Evolutionary conservation across 805 yeast genomes (phyloP).

Genomic region (Candida caryicola): DNA sequence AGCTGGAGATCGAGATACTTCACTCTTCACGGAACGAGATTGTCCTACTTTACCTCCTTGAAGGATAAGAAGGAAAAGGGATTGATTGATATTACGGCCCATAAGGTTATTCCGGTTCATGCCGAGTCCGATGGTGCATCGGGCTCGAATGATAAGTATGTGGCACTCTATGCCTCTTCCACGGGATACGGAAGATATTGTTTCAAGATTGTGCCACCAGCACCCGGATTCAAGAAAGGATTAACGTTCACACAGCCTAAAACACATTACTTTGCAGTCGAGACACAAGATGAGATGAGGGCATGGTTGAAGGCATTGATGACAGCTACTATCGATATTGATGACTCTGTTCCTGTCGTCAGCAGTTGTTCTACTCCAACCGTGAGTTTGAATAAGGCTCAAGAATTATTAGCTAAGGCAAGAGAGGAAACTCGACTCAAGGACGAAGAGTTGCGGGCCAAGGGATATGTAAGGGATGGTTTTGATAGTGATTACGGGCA

Average conservation of each 20-base stretch:
- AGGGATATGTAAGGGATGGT: slow-evolving; percentile 31
- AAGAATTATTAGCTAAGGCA: slow-evolving; percentile 78
- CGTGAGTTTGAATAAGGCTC: slow-evolving; percentile 81
- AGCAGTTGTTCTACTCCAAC: slow-evolving; percentile 96
- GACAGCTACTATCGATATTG: slow-evolving; percentile 95
- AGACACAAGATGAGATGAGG: slow-evolving; percentile 86
- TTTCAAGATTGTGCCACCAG: slow-evolving; percentile 93
- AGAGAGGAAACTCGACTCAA: slow-evolving; percentile 67
- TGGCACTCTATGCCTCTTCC: slow-evolving; percentile 86
- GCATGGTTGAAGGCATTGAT: slow-evolving; percentile 92
- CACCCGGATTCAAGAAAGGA: slow-evolving; percentile 94
- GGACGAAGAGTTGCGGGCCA: slow-evolving; percentile 48
- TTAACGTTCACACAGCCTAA: slow-evolving; percentile 95
- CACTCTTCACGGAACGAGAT: slow-evolving; percentile 86
- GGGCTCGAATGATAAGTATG: slow-evolving; percentile 76
- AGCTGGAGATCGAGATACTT: slow-evolving; percentile 89
- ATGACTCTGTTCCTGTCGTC: slow-evolving; percentile 86
- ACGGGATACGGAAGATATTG: slow-evolving; percentile 93
- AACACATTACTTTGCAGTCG: slow-evolving; percentile 94
- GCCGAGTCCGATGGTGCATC: slow-evolving; percentile 42
- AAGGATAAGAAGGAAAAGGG: slow-evolving; percentile 87
- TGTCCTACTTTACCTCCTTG: slow-evolving; percentile 79
- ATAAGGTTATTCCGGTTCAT: slow-evolving; percentile 73
- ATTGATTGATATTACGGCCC: slow-evolving; percentile 91
- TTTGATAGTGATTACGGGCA: slow-evolving; percentile 15